Base-by-base conservation (phyloP, 2,329 filamentous ascomycete genomes). In the Zymoseptoria crescenta region DNA sequence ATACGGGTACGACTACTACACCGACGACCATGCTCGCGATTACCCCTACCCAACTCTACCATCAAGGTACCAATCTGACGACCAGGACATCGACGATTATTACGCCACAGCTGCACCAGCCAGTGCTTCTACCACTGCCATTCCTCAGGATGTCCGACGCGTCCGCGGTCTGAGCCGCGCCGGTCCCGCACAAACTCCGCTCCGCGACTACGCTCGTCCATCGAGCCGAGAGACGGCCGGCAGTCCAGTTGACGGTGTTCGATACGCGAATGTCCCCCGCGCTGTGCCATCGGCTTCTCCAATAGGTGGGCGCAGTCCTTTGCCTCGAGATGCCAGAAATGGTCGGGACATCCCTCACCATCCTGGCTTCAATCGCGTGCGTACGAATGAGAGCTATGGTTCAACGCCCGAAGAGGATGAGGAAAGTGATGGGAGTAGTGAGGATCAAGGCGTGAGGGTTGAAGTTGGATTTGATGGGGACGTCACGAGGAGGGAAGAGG, bases 251-350 rank as follows among this genome's bases (percentile, higher is more conserved):
- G 67, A 29, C 70, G 72, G 55, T 68, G 72, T 54, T 68, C 73
- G 57, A 67, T 73, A 49, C 74, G 74, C 61, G 62, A 63, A 56
- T 56, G 64, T 52, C 64, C 73, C 2, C 59, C 67, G 10, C 74
- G 16, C 76, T 50, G 64, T 76, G 30, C 60, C 68, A 2, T 77
- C 71, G 57, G 64, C 70, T 5, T 62, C 62, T 28, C 52, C 70
- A 20, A 62, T 16, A 5, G 35, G 35, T 41, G 9, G 70, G 7
- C 64, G 71, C 35, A 65, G 64, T 30, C 68, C 70, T 8, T 65
- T 62, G 7, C 67, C 65, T 19, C 56, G 69, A 21, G 67, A 67
- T 9, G 55, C 59, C 19, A 57, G 57, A 30, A 48, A 19, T 21
- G 52, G 41, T n/a, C 28, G 49, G 13, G 53, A 51, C n/a, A 51